Evolutionary conservation across 257 asterid species (phyloP).

Genomic region (Perilla frutescens): DNA sequence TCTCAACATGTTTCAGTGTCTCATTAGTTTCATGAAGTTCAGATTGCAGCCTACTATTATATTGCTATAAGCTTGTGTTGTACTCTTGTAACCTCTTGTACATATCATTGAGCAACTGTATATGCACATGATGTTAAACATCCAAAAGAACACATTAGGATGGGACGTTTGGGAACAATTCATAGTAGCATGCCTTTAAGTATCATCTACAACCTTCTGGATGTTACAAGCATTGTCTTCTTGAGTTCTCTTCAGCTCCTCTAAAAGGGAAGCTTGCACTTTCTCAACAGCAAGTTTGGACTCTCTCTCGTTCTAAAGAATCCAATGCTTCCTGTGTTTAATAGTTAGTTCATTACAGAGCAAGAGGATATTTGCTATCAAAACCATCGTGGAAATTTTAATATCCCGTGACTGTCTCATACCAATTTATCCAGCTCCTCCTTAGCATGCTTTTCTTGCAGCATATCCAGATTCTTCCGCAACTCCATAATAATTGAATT

Average conservation of each 20-base stretch:
- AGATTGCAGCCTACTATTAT: constrained; percentile 83
- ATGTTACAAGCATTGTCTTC: constrained; percentile 57
- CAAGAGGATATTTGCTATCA: not conserved
- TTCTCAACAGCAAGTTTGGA: constrained; percentile 69
- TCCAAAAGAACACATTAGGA: constrained; percentile 26
- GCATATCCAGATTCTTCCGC: constrained; percentile 59
- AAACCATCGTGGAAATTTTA: not conserved
- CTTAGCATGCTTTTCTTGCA: constrained; percentile 72
- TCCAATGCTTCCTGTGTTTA: constrained; percentile 74
- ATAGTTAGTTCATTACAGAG: constrained; percentile 25
- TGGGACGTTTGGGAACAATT: not conserved
- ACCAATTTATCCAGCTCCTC: constrained; percentile 79
- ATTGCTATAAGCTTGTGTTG: constrained; percentile 83
- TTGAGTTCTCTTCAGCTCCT: constrained; percentile 76
- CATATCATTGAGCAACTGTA: constrained; percentile 72
- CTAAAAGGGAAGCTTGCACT: constrained; percentile 68
- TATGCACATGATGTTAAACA: constrained; percentile 51
- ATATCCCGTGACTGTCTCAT: constrained; percentile 20
- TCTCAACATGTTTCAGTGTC: constrained; percentile 76
- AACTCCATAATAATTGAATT: constrained; percentile 75
- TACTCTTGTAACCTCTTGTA: constrained; percentile 83
- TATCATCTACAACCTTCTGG: constrained; percentile 60
- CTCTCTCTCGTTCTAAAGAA: constrained; percentile 67
- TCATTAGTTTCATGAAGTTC: constrained; percentile 74
- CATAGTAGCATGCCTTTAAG: not conserved